These are phyloP conservation scores for Acanthamoeba lenticulata DNA, from an alignment of 208 protist genomes.

Conservation along the genomic window DNA sequence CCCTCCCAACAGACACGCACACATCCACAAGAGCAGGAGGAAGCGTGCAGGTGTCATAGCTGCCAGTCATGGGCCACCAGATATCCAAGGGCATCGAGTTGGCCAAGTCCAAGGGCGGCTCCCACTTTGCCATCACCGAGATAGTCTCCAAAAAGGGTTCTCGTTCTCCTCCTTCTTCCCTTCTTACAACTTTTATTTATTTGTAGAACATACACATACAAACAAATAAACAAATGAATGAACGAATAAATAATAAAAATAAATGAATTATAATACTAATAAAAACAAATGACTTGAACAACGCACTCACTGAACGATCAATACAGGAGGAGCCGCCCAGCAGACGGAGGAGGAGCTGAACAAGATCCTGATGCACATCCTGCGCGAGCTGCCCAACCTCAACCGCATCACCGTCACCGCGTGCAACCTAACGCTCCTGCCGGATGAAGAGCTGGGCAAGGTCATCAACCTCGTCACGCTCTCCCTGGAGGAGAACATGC, in stretches of 20 bases:
- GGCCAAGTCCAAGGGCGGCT: slow-evolving; percentile 62
- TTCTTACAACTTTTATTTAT: neutral
- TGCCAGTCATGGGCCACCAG: slow-evolving; percentile 11
- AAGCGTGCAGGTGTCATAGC: neutral
- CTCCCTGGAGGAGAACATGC: slow-evolving; percentile 64
- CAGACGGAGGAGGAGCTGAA: slow-evolving; percentile 57
- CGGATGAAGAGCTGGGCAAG: slow-evolving; percentile 40
- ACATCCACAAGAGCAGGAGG: neutral
- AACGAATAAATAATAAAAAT: neutral
- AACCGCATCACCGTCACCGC: slow-evolving; percentile 48
- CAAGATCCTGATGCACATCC: slow-evolving; percentile 51
- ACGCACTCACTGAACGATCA: neutral
- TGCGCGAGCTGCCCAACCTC: slow-evolving; percentile 61
- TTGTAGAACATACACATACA: no score
- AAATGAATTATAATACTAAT: neutral
- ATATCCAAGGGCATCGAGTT: slow-evolving; percentile 65
- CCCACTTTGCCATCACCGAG: slow-evolving; percentile 65
- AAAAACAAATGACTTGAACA: neutral
- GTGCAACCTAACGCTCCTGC: slow-evolving; percentile 23
- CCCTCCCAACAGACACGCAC: no score
- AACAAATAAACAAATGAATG: no score
- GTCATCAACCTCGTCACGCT: slow-evolving; percentile 55
- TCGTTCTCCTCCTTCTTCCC: neutral
- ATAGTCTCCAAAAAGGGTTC: slow-evolving; percentile 34
- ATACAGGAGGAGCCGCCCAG: slow-evolving; percentile 5